phyloP scores from a whole-genome alignment of 257 asterid genomes.

The Nicotiana noctiflora region DNA sequence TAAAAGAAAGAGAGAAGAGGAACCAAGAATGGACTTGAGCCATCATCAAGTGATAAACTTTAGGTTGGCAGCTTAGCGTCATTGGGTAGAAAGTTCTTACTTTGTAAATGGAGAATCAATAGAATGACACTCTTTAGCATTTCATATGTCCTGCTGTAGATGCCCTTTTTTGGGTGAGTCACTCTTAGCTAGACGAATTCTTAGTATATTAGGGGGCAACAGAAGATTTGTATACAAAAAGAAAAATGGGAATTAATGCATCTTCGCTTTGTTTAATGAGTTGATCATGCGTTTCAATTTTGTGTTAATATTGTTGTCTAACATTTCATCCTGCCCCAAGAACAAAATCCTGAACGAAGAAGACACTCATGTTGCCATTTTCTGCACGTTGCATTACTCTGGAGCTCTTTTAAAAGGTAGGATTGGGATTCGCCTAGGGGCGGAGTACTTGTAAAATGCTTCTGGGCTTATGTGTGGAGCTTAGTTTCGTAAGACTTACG shows the following conservation, averaged over 20 bases:
- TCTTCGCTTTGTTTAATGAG: not conserved
- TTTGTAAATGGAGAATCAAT: not conserved
- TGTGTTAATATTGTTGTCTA: not conserved
- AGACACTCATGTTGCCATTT: not conserved
- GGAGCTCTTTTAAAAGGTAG: too few species aligned
- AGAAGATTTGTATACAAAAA: not conserved
- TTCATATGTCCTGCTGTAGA: not conserved
- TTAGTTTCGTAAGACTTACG: too few species aligned
- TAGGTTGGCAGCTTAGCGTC: slow-evolving; percentile 14
- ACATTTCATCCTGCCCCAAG: not conserved
- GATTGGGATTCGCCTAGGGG: too few species aligned
- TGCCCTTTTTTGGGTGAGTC: not conserved
- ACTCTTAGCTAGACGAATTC: not conserved
- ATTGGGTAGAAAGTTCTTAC: not conserved
- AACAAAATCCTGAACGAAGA: too few species aligned
- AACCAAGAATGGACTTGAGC: slow-evolving; percentile 19
- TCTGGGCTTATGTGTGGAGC: too few species aligned
- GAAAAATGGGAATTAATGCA: not conserved
- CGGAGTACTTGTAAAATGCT: too few species aligned
- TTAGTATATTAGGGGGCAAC: not conserved
- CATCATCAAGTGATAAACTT: slow-evolving; percentile 34
- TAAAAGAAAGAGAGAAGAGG: slow-evolving; percentile 55
- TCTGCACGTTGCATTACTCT: not conserved
- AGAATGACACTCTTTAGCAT: not conserved
- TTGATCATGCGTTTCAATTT: not conserved